These are phyloP conservation scores for Fusarium haematococcum DNA, from an alignment of 2,329 filamentous ascomycete species.

Conservation along the genomic window DNA sequence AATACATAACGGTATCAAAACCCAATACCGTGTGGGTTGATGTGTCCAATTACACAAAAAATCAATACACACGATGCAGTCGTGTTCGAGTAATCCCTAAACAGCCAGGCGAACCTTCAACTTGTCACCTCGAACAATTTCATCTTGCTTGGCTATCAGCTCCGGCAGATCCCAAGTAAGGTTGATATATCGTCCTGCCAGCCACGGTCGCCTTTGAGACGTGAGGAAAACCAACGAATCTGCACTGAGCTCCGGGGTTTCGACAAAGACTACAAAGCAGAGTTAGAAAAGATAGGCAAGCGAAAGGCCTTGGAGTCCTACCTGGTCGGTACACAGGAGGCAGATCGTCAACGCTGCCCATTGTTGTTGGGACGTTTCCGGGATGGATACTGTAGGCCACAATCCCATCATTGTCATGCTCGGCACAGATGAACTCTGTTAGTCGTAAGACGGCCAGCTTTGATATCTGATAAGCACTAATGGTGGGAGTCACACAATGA, in stretches of 20 bases:
- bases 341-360: constrained; percentile 8
- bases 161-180: constrained; percentile 34
- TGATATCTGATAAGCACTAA: constrained; percentile 29
- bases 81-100: not conserved
- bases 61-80: not conserved
- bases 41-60: not conserved
- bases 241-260: constrained; percentile 23
- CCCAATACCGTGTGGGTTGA: too few relatives aligned
- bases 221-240: constrained; percentile 28
- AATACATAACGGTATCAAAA: too few relatives aligned
- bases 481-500: constrained; percentile 7
- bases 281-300: not conserved
- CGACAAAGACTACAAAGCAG: constrained; percentile 10
- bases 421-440: constrained; percentile 22
- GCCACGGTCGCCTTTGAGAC: constrained; percentile 8
- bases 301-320: not conserved
- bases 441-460: constrained; percentile 32
- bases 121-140: not conserved
- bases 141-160: constrained; percentile 17
- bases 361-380: constrained; percentile 22
- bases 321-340: not conserved
- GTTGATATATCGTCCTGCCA: constrained; percentile 28
- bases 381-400: constrained; percentile 22
- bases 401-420: constrained; percentile 16
- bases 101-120: not conserved